Conservation (phyloP, 2,329 filamentous ascomycete species). For the Fusarium paranaense region DNA sequence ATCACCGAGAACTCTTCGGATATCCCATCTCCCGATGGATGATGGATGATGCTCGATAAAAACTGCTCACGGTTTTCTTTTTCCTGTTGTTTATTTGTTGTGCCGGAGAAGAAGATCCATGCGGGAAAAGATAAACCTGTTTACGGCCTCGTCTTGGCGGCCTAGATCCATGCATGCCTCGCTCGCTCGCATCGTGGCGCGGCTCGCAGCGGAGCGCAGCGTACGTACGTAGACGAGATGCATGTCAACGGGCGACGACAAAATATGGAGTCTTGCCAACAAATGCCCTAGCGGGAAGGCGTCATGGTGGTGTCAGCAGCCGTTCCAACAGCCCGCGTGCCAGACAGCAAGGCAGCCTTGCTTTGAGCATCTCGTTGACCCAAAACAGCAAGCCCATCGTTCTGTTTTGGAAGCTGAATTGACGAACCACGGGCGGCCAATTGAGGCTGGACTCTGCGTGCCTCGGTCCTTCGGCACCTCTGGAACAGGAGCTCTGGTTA, state of each 20-base stretch:
- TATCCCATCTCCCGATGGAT: constrained; percentile 29
- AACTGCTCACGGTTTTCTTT: constrained; percentile 25
- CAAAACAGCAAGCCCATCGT: constrained; percentile 17
- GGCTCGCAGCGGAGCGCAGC: constrained; percentile 29
- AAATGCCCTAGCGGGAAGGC: constrained; percentile 8
- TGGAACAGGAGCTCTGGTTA: constrained; percentile 17
- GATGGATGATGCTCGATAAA: constrained; percentile 16
- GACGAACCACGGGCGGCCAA: constrained; percentile 11
- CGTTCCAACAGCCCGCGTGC: constrained; percentile 19
- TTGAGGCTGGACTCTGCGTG: constrained; percentile 11
- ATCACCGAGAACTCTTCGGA: constrained; percentile 16
- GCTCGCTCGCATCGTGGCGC: constrained; percentile 25
- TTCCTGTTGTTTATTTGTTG: constrained; percentile 39
- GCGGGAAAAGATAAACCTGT: constrained; percentile 1
- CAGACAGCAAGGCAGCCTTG: constrained; percentile 28
- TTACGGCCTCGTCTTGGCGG: constrained; percentile 5
- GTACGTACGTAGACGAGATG: constrained; percentile 11
- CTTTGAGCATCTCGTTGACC: constrained; percentile 6
- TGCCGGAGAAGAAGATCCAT: constrained; percentile 7
- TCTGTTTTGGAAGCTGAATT: constrained; percentile 20
- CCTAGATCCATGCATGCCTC: constrained; percentile 21
- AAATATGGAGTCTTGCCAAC: neutral
- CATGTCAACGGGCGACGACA: constrained; percentile 11
- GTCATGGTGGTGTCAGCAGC: constrained; percentile 24
- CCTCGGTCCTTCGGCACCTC: constrained; percentile 12